Evolutionary conservation across 23 red algal species (phyloP).

Genomic region (Gracilaria domingensis): DNA sequence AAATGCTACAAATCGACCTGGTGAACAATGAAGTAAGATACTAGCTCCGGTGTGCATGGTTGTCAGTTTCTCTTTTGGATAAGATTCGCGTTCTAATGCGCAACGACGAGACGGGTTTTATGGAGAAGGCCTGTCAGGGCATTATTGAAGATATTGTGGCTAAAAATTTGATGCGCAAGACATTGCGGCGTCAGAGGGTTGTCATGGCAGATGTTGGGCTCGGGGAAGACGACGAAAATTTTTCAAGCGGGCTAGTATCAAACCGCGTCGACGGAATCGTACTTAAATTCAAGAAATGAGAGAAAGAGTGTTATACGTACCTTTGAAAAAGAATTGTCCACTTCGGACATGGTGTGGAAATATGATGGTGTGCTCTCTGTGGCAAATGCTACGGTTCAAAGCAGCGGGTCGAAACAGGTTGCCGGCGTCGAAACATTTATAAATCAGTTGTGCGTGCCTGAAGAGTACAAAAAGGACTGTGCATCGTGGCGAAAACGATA

Average conservation of each 20-base stretch:
- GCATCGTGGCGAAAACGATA: constrained; percentile 10
- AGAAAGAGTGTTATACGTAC: background rate
- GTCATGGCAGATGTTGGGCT: background rate
- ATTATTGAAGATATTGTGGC: background rate
- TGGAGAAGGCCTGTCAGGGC: background rate
- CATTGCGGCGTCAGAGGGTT: background rate
- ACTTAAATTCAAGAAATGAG: background rate
- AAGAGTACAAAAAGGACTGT: background rate
- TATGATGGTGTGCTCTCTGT: background rate
- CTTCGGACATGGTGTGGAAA: constrained; percentile 2
- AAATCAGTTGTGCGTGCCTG: background rate
- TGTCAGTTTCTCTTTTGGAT: background rate
- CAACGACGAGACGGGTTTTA: background rate
- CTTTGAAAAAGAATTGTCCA: background rate
- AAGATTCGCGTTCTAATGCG: background rate
- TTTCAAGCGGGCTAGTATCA: background rate
- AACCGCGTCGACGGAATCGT: background rate
- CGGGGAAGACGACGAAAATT: background rate
- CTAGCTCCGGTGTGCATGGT: background rate
- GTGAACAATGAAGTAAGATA: background rate
- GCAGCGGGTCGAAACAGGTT: background rate
- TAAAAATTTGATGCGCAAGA: background rate
- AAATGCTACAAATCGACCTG: constrained; percentile 7
- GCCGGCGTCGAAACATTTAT: background rate
- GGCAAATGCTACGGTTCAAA: background rate